phyloP scores from a whole-genome alignment of 2,329 filamentous ascomycete species.

The Fusarium verrucosum region DNA sequence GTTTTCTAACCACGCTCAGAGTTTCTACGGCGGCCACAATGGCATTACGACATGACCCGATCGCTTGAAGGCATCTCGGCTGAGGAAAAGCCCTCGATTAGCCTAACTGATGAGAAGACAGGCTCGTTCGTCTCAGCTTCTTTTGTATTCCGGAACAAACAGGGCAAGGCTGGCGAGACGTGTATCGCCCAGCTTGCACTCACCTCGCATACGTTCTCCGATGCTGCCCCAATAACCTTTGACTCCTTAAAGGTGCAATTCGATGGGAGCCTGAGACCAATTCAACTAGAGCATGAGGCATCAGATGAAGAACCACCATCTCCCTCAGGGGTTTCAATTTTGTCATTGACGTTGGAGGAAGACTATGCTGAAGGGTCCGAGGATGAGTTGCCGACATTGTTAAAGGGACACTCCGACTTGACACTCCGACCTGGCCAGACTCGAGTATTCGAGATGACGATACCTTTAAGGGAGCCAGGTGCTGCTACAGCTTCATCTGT shows the following conservation, averaged over 20 bases:
- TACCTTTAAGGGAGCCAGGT: constrained; percentile 84
- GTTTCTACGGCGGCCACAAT: constrained; percentile 63
- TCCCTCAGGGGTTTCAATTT: constrained; percentile 29
- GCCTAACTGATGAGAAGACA: constrained; percentile 60
- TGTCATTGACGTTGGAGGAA: constrained; percentile 46
- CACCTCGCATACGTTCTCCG: constrained; percentile 63
- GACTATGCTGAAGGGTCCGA: constrained; percentile 43
- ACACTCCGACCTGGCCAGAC: constrained; percentile 72
- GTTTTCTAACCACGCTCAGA: constrained; percentile 49
- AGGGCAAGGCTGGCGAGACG: constrained; percentile 69
- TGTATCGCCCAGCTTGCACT: constrained; percentile 67
- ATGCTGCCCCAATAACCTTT: constrained; percentile 62
- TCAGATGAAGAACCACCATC: constrained; percentile 2
- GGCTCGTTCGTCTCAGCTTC: constrained; percentile 64
- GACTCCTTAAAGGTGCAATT: constrained; percentile 64
- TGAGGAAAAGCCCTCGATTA: constrained; percentile 59
- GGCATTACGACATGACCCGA: constrained; percentile 69
- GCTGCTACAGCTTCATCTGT: constrained; percentile 73
- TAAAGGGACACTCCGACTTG: constrained; percentile 69
- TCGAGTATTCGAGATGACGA: constrained; percentile 74
- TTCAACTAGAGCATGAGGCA: constrained; percentile 59
- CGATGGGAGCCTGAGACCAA: constrained; percentile 64
- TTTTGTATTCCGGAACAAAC: constrained; percentile 66
- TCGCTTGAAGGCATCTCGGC: constrained; percentile 62
- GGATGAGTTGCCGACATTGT: constrained; percentile 48